A percentile compares a stretch with the other conserved stretches of the same genome.
Evolutionary conservation across 164 flowering plant genomes (phyloP).

Genomic region (Vitis riparia): DNA sequence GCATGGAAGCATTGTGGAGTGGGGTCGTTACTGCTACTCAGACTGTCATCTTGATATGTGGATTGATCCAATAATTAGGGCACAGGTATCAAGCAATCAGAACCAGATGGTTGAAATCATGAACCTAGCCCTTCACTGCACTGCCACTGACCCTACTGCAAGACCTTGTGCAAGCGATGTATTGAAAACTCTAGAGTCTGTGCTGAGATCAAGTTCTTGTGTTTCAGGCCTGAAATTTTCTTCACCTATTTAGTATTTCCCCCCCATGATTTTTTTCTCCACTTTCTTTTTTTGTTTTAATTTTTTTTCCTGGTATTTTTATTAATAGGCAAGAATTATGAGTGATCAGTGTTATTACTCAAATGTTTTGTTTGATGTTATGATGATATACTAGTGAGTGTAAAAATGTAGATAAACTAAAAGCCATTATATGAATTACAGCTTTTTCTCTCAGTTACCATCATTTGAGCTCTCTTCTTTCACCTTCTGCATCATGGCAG

Average conservation of each 20-base stretch:
- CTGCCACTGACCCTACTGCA: slow-evolving; percentile 56
- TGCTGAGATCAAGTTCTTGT: slow-evolving; percentile 35
- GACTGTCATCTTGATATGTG: slow-evolving; percentile 74
- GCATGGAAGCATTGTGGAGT: slow-evolving; percentile 54
- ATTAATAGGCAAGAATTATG: no score
- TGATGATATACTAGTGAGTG: slow-evolving; percentile 33
- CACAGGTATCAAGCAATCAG: slow-evolving; percentile 26
- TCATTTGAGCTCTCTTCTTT: no score
- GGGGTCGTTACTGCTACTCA: slow-evolving; percentile 83
- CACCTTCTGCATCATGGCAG: no score
- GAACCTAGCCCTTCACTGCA: slow-evolving; percentile 76
- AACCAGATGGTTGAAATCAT: slow-evolving; percentile 58
- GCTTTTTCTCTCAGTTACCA: no score
- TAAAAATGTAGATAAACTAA: slow-evolving; percentile 44
- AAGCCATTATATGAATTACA: slow-evolving; percentile 15
- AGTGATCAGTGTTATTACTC: slow-evolving; percentile 18
- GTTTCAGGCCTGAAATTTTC: slow-evolving; percentile 31
- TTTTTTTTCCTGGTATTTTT: not conserved
- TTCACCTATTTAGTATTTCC: slow-evolving; percentile 12
- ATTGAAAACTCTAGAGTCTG: slow-evolving; percentile 34
- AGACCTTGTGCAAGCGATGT: slow-evolving; percentile 52
- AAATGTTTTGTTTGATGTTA: slow-evolving; percentile 34
- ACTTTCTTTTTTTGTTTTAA: not conserved
- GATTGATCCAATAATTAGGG: slow-evolving; percentile 57
- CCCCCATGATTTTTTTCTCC: slow-evolving; percentile 1